Base-by-base conservation (phyloP, 352 stramenopile genomes). In the Phytophthora sp. region DNA sequence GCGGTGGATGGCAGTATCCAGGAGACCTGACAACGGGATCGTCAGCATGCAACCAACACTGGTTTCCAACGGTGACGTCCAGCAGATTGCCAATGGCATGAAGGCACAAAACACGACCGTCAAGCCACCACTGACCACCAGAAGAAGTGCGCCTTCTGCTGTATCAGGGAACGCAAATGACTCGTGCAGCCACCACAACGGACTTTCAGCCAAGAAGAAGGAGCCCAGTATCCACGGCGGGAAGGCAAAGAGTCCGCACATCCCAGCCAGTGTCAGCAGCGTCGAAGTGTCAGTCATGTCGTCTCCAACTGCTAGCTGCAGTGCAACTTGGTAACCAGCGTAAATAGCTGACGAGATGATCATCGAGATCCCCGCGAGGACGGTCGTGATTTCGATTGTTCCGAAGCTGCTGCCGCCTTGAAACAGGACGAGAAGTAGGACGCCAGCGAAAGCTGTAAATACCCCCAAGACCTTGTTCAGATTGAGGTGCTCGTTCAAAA, bases 41-140 rank as follows among this genome's bases (percentile, higher is more conserved):
- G 69, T 86, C 36, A 86, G 61, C 80, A 89, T 86, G 35, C 77
- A 89, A 0, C 78, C 76, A 27, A 87, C 78, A 45, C 78, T 89
- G 12, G 80, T 87, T 63, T 89, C 80, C 18, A 89, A 59, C 3
- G 77, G 80, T 4, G 80, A 86, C 13, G 77, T 87, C 80, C 77
- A 89, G 53, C 63, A 76, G 31, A 89, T 67, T 15, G 77, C 77
- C 31, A 89, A 69, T 2, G 77, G 74, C 44, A 87, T 57, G 24
- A 75, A 71, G 4, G 80, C 60, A 36, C 81, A 86, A 63, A 86
- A 86, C 0, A 77, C 49, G n/a, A 83, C 73, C 2, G 73, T 80
- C n/a, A 84, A 53, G 4, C 38, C 18, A 5, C 76, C 80, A 27
- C 68, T 82, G 16, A 77, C 39, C 13, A 71, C 36, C 4, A 89